Evolutionary conservation across 2,329 filamentous ascomycete genomes (phyloP).

Genomic region (Scolecobasidium constrictum): DNA sequence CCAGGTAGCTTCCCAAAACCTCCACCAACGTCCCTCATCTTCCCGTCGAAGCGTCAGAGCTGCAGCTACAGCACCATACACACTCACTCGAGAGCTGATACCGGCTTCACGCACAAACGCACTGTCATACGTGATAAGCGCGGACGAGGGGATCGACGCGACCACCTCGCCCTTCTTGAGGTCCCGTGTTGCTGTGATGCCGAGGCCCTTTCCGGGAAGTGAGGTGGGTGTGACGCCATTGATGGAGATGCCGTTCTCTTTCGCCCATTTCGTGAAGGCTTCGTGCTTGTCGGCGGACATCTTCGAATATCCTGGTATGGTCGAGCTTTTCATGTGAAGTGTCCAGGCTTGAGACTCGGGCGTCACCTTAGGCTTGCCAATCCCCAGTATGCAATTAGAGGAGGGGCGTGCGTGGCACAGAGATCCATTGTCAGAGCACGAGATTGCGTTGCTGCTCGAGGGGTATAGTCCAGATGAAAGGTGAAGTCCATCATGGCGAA

Average conservation of each 20-base stretch:
- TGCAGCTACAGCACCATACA: slow-evolving; percentile 65
- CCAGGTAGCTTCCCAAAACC: slow-evolving; percentile 56
- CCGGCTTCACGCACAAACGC: slow-evolving; percentile 36
- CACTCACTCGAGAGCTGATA: slow-evolving; percentile 44
- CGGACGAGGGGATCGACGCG: slow-evolving; percentile 51
- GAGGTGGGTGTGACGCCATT: slow-evolving; percentile 55
- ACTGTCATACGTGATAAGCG: slow-evolving; percentile 54
- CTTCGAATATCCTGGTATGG: too few relatives aligned
- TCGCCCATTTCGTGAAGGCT: slow-evolving; percentile 26
- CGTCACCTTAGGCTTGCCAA: too few relatives aligned
- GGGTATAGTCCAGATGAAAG: too few relatives aligned
- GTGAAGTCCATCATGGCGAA: too few relatives aligned
- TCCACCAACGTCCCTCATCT: slow-evolving; percentile 30
- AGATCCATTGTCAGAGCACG: too few relatives aligned
- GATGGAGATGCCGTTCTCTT: slow-evolving; percentile 52
- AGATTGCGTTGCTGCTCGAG: too few relatives aligned
- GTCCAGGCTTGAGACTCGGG: too few relatives aligned
- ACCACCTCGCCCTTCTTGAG: slow-evolving; percentile 48
- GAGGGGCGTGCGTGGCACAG: too few relatives aligned
- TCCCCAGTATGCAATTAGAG: too few relatives aligned
- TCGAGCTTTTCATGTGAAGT: too few relatives aligned
- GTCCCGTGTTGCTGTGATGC: slow-evolving; percentile 58
- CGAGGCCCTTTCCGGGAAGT: slow-evolving; percentile 65
- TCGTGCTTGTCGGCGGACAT: slow-evolving; percentile 1
- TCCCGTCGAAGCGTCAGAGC: slow-evolving; percentile 43